A percentile compares a stretch with the other conserved stretches of the same genome.
phyloP scores from a whole-genome alignment of 345 rosid species.

The Erucastrum elatum region DNA sequence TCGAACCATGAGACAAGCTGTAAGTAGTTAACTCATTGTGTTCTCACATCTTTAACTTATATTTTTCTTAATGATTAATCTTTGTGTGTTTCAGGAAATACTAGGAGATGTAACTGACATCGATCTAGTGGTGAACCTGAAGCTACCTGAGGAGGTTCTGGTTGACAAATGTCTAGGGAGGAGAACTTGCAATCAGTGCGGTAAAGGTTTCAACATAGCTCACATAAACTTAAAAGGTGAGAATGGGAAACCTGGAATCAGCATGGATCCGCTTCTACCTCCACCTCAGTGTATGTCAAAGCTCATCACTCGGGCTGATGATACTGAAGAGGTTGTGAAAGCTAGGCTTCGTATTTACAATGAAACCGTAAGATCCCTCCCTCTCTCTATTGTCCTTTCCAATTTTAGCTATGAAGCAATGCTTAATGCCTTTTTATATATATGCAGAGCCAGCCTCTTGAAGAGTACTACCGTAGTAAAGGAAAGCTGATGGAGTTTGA shows the following conservation, averaged over 20 bases:
- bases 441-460: constrained; percentile 86
- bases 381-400: background rate
- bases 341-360: constrained; percentile 73
- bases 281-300: constrained; percentile 75
- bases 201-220: constrained; percentile 75
- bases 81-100: constrained; percentile 59
- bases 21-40: constrained; percentile 35
- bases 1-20: constrained; percentile 89
- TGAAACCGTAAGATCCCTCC: constrained; percentile 54
- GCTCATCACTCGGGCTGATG: constrained; percentile 85
- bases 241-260: constrained; percentile 74
- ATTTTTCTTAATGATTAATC: background rate
- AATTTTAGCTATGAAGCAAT: background rate
- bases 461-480: constrained; percentile 67
- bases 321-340: constrained; percentile 88
- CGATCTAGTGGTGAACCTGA: constrained; percentile 84
- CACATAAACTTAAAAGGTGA: constrained; percentile 66
- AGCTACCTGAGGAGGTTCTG: constrained; percentile 78
- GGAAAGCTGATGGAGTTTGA: constrained; percentile 82
- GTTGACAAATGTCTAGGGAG: constrained; percentile 91
- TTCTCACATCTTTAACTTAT: background rate
- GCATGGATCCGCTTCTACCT: constrained; percentile 93
- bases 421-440: background rate
- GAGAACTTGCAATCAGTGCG: constrained; percentile 86
- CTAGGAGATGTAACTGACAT: constrained; percentile 72